Evolutionary conservation across 371 early-diverging fungal genomes (phyloP).

Genomic region (Rhizopus microsporus): DNA sequence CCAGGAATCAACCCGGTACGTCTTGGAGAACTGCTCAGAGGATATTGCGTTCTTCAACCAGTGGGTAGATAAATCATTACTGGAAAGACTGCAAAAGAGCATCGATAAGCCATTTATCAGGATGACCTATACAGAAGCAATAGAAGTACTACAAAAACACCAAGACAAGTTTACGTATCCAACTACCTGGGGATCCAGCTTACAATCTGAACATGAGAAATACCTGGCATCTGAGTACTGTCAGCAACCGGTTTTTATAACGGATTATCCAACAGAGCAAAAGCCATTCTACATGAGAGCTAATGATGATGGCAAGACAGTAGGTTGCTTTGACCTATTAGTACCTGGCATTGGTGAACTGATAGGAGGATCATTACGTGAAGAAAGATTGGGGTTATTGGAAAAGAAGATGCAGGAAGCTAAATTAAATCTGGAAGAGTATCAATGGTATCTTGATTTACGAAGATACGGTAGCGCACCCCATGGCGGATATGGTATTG

Average conservation of each 20-base stretch:
- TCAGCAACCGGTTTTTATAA: constrained; percentile 84
- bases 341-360: constrained; percentile 91
- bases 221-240: constrained; percentile 76
- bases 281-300: constrained; percentile 95
- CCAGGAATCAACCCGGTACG: constrained; percentile 47
- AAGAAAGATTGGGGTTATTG: constrained; percentile 65
- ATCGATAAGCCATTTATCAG: constrained; percentile 63
- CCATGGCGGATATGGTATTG: constrained; percentile 94
- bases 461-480: constrained; percentile 83
- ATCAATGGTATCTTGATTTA: constrained; percentile 89
- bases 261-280: constrained; percentile 78
- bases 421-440: constrained; percentile 65
- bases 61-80: constrained; percentile 51
- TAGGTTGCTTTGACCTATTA: constrained; percentile 85
- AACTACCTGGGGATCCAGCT: constrained; percentile 73
- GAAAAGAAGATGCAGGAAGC: constrained; percentile 55
- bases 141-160: constrained; percentile 63
- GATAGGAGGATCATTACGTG: constrained; percentile 89
- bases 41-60: constrained; percentile 60
- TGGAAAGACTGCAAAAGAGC: constrained; percentile 39
- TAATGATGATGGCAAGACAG: constrained; percentile 66
- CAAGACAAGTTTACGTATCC: constrained; percentile 62
- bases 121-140: constrained; percentile 84
- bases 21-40: constrained; percentile 51
- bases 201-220: constrained; percentile 90